Evolutionary conservation across 2,329 filamentous ascomycete genomes (phyloP), one percentile per base, ranked within the genome.

Genomic region (Pseudogymnoascus sp.): DNA sequence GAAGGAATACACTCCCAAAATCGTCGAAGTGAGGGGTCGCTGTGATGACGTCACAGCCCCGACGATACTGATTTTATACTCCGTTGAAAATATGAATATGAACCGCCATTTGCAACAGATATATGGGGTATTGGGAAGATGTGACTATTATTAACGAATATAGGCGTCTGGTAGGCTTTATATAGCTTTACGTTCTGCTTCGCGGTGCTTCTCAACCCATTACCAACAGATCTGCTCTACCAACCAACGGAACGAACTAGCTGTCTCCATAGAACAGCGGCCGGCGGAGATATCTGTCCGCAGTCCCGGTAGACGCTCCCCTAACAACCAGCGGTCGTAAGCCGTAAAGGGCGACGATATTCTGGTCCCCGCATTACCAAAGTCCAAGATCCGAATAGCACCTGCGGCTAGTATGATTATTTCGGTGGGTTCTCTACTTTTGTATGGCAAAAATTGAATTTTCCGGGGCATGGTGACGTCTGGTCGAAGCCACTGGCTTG

Each of bases 261-360:
- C 43, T 14, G 21, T 49, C 43, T n/a, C 43, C 43, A 49, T 49
- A 49, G n/a, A 49, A n/a, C 43, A n/a, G 43, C 43, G 43, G 43
- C 43, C 43, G 43, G 3, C 43, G 43, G 43, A 28, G 12, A 49
- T 49, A 49, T 49, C 43, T 49, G 43, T 28, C 43, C 43, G 43
- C 43, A 49, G 43, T 49, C 43, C 43, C 43, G 43, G n/a, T 49
- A 49, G 43, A 49, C 43, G 43, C 23, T 28, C 41, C 7, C 21
- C 21, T 21, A 45, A 25, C 18, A 12, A 49, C 43, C 41, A n/a
- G 43, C 6, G 12, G 12, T 25, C 43, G 7, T 23, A 28, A 11
- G 3, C 43, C 23, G 43, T 28, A 49, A 49, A 45, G 11, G 43
- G 43, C 23, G 43, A 45, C 43, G 43, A 49, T 49, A 28, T 49